These are phyloP conservation scores for Boletales sp. DNA, from an alignment of 768 basidiomycete genomes.

Conservation along the genomic window DNA sequence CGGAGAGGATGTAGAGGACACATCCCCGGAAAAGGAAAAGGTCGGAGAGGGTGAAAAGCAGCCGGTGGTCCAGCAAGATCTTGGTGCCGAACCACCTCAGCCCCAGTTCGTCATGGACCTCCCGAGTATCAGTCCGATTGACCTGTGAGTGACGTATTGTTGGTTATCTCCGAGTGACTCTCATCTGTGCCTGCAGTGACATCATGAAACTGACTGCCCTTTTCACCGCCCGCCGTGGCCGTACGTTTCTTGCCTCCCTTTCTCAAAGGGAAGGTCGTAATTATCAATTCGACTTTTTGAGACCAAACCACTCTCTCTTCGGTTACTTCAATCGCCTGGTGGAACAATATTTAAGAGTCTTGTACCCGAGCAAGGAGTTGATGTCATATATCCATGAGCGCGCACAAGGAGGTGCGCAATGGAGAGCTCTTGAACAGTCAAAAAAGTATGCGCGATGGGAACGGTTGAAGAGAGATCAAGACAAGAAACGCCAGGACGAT, in stretches of 20 bases:
- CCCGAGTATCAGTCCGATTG: conserved; percentile 83
- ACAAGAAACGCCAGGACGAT: conserved; percentile 84
- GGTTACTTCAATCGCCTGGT: conserved; percentile 96
- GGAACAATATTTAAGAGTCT: conserved; percentile 90
- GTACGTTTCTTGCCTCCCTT: conserved; percentile 78
- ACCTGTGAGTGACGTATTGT: conserved; percentile 65
- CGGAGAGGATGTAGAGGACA: conserved; percentile 70
- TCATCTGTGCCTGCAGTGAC: conserved; percentile 51
- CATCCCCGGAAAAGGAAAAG: conserved; percentile 42
- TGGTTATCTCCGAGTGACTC: not conserved
- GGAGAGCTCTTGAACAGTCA: conserved; percentile 76
- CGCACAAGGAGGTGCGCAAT: conserved; percentile 61
- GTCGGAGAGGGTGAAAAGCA: conserved; percentile 30
- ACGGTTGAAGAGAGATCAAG: conserved; percentile 74
- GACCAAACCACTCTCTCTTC: conserved; percentile 94
- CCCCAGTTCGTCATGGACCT: conserved; percentile 83
- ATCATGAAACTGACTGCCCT: conserved; percentile 95
- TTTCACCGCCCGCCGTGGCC: conserved; percentile 90
- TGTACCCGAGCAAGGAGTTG: conserved; percentile 76
- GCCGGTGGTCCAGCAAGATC: conserved; percentile 46
- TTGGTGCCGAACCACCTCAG: conserved; percentile 72
- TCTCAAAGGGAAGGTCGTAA: conserved; percentile 90
- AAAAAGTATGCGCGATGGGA: conserved; percentile 87
- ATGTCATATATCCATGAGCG: conserved; percentile 71
- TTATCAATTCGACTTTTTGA: conserved; percentile 96